These are phyloP conservation scores for Kuraishia capsulata DNA, from an alignment of 805 yeast genomes.

Conservation along the genomic window DNA sequence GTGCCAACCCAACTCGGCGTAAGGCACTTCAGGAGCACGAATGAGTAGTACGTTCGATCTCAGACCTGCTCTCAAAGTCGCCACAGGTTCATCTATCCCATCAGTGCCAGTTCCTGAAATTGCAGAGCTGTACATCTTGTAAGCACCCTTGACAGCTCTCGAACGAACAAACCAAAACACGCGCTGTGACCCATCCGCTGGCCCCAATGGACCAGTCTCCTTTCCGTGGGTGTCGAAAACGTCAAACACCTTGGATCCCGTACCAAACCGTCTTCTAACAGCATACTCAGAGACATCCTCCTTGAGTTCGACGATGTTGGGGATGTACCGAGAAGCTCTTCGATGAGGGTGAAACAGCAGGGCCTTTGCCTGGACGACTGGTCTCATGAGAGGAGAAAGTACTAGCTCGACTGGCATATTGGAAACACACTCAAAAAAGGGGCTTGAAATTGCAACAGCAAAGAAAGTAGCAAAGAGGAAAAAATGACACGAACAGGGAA, in stretches of 20 bases:
- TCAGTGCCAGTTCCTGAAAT: conserved; percentile 32
- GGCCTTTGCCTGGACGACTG: conserved; percentile 46
- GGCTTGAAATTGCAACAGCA: no score
- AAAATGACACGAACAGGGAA: no score
- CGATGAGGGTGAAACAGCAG: conserved; percentile 47
- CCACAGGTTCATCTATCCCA: conserved; percentile 49
- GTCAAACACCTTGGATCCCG: conserved; percentile 48
- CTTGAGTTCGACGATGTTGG: conserved; percentile 36
- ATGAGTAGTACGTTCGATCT: conserved; percentile 50
- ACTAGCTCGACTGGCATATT: conserved; percentile 52
- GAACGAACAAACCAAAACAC: conserved; percentile 49
- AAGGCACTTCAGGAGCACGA: conserved; percentile 39
- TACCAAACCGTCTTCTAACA: conserved; percentile 48
- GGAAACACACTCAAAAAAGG: no score
- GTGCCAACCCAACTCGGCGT: conserved; percentile 57
- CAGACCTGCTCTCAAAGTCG: conserved; percentile 50
- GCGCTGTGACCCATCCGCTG: conserved; percentile 31
- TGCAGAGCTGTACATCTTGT: conserved; percentile 40
- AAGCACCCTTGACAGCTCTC: conserved; percentile 61
- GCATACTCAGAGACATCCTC: conserved; percentile 30
- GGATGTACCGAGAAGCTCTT: conserved; percentile 46
- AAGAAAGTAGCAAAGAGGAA: no score
- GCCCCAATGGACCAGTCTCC: conserved; percentile 23
- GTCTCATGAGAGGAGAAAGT: conserved; percentile 52
- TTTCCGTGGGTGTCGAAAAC: conserved; percentile 40